phyloP scores from a whole-genome alignment of 2,329 filamentous ascomycete genomes.

The Escovopsis sp. region DNA sequence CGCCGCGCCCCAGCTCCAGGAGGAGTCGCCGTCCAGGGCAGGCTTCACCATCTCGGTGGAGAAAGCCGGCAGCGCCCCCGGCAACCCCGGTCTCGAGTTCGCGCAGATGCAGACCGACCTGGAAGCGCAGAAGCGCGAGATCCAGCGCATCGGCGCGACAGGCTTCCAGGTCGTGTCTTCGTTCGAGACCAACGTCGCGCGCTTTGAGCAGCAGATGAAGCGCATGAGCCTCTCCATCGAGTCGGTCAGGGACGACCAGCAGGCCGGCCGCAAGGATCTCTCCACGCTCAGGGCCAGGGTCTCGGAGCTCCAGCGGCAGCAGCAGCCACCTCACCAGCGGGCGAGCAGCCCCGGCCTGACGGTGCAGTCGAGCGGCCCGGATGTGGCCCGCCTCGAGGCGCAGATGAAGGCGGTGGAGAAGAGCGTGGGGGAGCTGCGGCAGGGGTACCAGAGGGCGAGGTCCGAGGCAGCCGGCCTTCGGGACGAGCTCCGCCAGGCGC shows the following conservation, averaged over 20 bases:
- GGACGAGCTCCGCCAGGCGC: constrained; percentile 11
- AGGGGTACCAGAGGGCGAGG: constrained; percentile 8
- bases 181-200: constrained; percentile 20
- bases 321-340: too few species aligned
- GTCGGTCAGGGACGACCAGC: constrained; percentile 12
- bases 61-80: not conserved
- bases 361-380: too few species aligned
- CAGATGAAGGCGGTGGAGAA: constrained; percentile 11
- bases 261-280: constrained; percentile 14
- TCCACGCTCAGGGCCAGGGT: constrained; percentile 14
- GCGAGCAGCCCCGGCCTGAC: too few species aligned
- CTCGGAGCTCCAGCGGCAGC: constrained; percentile 6
- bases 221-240: constrained; percentile 17
- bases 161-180: constrained; percentile 23
- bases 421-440: constrained; percentile 9
- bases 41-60: not conserved
- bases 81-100: constrained; percentile 8
- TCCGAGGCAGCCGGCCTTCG: constrained; percentile 8
- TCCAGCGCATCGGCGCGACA: constrained; percentile 22
- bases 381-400: constrained; percentile 9
- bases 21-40: not conserved
- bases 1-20: too few species aligned
- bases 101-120: constrained; percentile 19
- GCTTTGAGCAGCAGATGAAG: constrained; percentile 20
- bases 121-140: constrained; percentile 19